Evolutionary conservation across 805 yeast genomes (phyloP).

Genomic region (Monosporozyma unispora): DNA sequence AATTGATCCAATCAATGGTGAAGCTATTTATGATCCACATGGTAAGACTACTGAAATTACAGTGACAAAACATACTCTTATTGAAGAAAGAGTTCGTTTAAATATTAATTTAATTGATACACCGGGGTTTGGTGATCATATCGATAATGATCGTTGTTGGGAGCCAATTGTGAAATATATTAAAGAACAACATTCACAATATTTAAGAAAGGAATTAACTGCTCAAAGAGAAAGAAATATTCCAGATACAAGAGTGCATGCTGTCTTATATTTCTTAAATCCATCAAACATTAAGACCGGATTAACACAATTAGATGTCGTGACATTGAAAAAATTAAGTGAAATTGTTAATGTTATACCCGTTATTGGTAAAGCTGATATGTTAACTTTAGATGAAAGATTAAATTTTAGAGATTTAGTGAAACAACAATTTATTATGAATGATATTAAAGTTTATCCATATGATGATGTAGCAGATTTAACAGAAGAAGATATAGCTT

Average conservation of each 20-base stretch:
- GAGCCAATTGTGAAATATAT: constrained; percentile 90
- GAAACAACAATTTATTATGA: constrained; percentile 66
- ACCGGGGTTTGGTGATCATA: constrained; percentile 97
- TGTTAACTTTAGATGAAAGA: constrained; percentile 81
- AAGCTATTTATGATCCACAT: constrained; percentile 33
- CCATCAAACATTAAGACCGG: constrained; percentile 66
- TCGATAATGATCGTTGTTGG: constrained; percentile 93
- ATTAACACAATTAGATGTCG: constrained; percentile 73
- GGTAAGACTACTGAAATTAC: constrained; percentile 74
- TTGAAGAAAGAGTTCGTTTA: constrained; percentile 82
- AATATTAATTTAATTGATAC: constrained; percentile 88
- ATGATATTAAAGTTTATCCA: constrained; percentile 77
- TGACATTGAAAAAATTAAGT: constrained; percentile 71
- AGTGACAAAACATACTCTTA: constrained; percentile 56
- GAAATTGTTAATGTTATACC: constrained; percentile 94
- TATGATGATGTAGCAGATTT: constrained; percentile 50
- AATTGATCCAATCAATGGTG: constrained; percentile 57
- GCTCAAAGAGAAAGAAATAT: constrained; percentile 83
- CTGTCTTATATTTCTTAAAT: constrained; percentile 81
- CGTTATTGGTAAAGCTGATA: constrained; percentile 87
- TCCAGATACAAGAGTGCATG: constrained; percentile 86
- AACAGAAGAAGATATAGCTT: constrained; percentile 61
- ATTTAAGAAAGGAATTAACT: constrained; percentile 85
- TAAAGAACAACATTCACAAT: constrained; percentile 89
- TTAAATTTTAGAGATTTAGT: constrained; percentile 63